These are phyloP conservation scores for Cyberlindnera maritima DNA, from an alignment of 805 yeast species.

Conservation along the genomic window DNA sequence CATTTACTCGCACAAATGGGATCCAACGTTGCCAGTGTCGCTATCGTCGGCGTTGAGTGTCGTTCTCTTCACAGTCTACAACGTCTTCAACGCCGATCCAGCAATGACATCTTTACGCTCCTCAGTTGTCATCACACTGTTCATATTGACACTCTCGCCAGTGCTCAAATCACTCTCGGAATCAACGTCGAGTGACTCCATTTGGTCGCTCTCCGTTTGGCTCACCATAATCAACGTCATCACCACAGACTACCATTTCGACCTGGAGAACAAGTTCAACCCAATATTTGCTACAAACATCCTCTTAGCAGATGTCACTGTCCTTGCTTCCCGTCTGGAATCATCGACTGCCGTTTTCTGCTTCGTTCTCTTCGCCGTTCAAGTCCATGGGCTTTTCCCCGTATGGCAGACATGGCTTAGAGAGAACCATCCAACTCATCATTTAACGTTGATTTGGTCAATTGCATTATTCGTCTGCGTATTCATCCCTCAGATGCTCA, in stretches of 20 bases:
- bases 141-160: slow-evolving; percentile 79
- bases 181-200: slow-evolving; percentile 89
- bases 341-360: slow-evolving; percentile 78
- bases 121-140: slow-evolving; percentile 62
- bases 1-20: slow-evolving; percentile 48
- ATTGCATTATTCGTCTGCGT: slow-evolving; percentile 27
- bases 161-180: slow-evolving; percentile 83
- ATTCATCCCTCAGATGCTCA: slow-evolving; percentile 38
- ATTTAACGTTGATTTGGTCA: slow-evolving; percentile 9
- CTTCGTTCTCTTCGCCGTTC: slow-evolving; percentile 71
- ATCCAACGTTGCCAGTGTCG: slow-evolving; percentile 43
- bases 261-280: slow-evolving; percentile 29
- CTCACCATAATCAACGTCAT: slow-evolving; percentile 65
- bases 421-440: slow-evolving; percentile 33
- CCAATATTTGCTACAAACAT: slow-evolving; percentile 77
- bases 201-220: slow-evolving; percentile 90
- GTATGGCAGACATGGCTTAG: slow-evolving; percentile 62
- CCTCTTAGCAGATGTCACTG: slow-evolving; percentile 81
- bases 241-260: slow-evolving; percentile 65
- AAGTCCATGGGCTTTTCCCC: slow-evolving; percentile 72
- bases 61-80: slow-evolving; percentile 10
- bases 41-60: slow-evolving; percentile 7
- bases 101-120: slow-evolving; percentile 47
- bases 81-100: not conserved
- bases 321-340: slow-evolving; percentile 81